Evolutionary conservation across 306 rosid species (phyloP), one percentile per base, ranked within the genome.

Genomic region (Cicer pinnatifidum): DNA sequence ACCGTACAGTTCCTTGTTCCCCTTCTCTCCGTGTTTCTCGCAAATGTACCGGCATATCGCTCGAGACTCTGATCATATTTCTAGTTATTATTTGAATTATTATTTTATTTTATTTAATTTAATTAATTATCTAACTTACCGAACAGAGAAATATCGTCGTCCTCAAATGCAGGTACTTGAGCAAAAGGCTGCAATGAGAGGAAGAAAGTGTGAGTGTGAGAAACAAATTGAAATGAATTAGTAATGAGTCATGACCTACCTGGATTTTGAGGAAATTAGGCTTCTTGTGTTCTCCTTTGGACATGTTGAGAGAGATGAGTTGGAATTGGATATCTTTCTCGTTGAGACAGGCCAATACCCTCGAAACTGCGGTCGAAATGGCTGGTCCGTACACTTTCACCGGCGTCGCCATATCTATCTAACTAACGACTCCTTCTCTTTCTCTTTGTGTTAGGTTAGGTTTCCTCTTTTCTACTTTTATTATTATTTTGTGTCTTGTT

Each of bases 81-180:
- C 8, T 41, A 9, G 8, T 28, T 28, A 28, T 28, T 28, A 28
- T 28, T 28, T 28, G 5, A 3, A 7, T 41, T 0, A 6, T 7
- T 8, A 41, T 5, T 41, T 41, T 8, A 41, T 6, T 41, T 6
- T 7, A 1, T 40, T 6, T 7, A 7, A 13, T 51, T 15, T 51
- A 20, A 15, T 52, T 17, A 19, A 7, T 1, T 0, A 6, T 16
- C 13, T 50, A 48, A 11, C 8, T 44, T 43, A 89, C 98, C 98
- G 40, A 93, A 93, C 67, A 90, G 85, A 62, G 96, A 73, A 63
- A 85, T 78, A 65, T 64, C 7, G 0, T 85, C 87, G 58, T 93
- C 98, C 38, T 93, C 82, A 83, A 90, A 93, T 62, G 89, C 97
- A 1, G 97, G 98, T 9, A 93, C 98, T 87, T 93, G 97, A 37